Base-by-base conservation (phyloP, 2,329 filamentous ascomycete genomes). In the Monilinia laxa region DNA sequence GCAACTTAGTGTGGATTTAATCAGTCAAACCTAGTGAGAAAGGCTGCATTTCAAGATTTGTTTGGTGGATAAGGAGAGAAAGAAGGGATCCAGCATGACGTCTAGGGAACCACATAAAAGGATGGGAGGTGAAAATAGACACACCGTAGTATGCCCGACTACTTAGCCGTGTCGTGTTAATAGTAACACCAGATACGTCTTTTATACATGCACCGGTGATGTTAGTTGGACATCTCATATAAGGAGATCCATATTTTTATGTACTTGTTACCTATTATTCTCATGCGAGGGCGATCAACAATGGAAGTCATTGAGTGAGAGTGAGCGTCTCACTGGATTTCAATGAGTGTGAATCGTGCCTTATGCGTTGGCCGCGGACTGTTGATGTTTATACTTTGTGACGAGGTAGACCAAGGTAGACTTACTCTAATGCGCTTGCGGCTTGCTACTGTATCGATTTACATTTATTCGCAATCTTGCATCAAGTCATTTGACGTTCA, bases 1-100 rank as follows among this genome's bases (percentile, higher is more conserved):
- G 68, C 68, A 68, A 71, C 10, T 42, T 68, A 31, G 25, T 69
- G 71, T 64, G 71, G 70, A 35, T 62, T 59, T 45, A 45, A 35
- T 35, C 31, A 35, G 31, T 35, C 7, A 35, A 5, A 35, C 31
- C 31, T 35, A 40, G 45, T n/a, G 14, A 56, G 59, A 62, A 47
- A 56, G 47, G 52, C 28, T 55, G 45, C n/a, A 25, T 51, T 31
- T 40, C 42, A 52, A 40, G 52, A 63, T 58, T 64, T 64, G 66
- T 66, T 62, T 67, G 56, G 55, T 51, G 56, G 42, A 65, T 49
- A 51, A 38, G 51, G 47, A 54, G 55, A 65, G 28, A 20, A 47
- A 10, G 47, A 23, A 60, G 53, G 56, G 64, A 73, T n/a, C 62
- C 62, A 49, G 62, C 62, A 64, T 64, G 62, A 64, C 62, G 62